Evolutionary conservation across 139 green algal species (phyloP).

Genomic region (Penium margaritaceum): DNA sequence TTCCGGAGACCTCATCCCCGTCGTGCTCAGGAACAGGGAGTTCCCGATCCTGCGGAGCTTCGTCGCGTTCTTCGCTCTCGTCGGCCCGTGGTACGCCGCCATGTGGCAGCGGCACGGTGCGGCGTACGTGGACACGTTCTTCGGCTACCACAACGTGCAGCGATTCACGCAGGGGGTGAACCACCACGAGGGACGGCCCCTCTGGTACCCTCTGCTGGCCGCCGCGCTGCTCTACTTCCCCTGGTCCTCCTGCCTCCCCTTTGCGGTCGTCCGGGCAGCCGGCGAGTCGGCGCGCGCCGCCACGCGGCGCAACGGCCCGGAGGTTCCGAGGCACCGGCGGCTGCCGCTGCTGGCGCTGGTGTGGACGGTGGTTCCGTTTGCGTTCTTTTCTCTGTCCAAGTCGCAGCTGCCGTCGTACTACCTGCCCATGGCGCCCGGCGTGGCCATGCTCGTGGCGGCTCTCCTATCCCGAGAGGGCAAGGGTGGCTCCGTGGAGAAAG

Average conservation of each 20-base stretch:
- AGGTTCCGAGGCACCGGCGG: too few relatives aligned
- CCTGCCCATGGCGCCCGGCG: conserved; percentile 23
- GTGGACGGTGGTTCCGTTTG: neutral
- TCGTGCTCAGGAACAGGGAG: too few relatives aligned
- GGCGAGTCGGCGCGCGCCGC: neutral
- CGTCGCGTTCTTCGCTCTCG: neutral
- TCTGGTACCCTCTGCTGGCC: conserved; percentile 20
- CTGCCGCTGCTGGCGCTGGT: neutral
- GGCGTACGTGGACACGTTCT: conserved; percentile 42
- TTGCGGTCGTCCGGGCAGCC: neutral
- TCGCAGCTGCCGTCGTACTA: conserved; percentile 45
- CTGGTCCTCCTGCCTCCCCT: conserved; percentile 33
- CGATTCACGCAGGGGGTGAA: conserved; percentile 44
- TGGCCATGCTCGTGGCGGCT: neutral
- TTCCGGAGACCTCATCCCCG: too few relatives aligned
- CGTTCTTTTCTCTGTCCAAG: conserved; percentile 1
- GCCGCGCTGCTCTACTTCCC: conserved; percentile 27
- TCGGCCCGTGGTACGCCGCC: conserved; percentile 27
- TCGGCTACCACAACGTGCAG: conserved; percentile 50
- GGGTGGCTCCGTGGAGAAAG: too few relatives aligned
- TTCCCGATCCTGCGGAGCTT: neutral
- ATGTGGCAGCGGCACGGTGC: conserved; percentile 33
- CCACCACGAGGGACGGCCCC: conserved; percentile 39
- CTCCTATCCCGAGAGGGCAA: too few relatives aligned
- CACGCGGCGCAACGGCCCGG: too few relatives aligned